phyloP scores from a whole-genome alignment of 495 filamentous ascomycete genomes.

The Neurospora intermedia region DNA sequence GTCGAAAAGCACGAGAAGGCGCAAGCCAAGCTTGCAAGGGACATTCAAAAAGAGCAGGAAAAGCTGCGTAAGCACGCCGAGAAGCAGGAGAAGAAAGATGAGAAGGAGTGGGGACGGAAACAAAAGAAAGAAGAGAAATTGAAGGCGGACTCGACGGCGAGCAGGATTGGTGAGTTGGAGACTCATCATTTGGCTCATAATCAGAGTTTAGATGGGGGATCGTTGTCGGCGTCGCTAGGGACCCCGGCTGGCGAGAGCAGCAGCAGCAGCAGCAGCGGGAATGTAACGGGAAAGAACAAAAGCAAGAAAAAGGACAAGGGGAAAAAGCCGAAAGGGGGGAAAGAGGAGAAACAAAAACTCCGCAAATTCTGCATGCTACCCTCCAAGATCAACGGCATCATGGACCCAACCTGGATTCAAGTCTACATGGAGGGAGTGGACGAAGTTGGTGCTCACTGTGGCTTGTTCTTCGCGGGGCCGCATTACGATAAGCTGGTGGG shows the following conservation, averaged over 20 bases:
- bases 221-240: not conserved
- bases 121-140: slow-evolving; percentile 9
- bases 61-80: slow-evolving; percentile 23
- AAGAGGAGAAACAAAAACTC: slow-evolving; percentile 39
- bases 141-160: slow-evolving; percentile 7
- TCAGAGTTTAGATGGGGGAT: slow-evolving; percentile 1
- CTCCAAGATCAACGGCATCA: slow-evolving; percentile 27
- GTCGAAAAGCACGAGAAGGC: slow-evolving; percentile 45
- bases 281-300: not conserved
- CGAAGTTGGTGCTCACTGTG: slow-evolving; percentile 76
- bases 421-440: slow-evolving; percentile 75
- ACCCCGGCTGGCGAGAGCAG: not conserved
- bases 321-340: slow-evolving; percentile 12
- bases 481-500: slow-evolving; percentile 70
- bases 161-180: not conserved
- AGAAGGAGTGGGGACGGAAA: slow-evolving; percentile 15
- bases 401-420: slow-evolving; percentile 55
- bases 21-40: slow-evolving; percentile 28
- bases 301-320: not conserved
- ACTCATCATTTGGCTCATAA: not conserved
- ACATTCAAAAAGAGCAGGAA: slow-evolving; percentile 21
- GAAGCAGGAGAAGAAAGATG: slow-evolving; percentile 10
- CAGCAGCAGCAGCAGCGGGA: no score
- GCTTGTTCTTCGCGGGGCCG: slow-evolving; percentile 59
- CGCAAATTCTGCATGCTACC: slow-evolving; percentile 76